Conservation (phyloP, 768 basidiomycete species). For the Dioszegia crocea region DNA sequence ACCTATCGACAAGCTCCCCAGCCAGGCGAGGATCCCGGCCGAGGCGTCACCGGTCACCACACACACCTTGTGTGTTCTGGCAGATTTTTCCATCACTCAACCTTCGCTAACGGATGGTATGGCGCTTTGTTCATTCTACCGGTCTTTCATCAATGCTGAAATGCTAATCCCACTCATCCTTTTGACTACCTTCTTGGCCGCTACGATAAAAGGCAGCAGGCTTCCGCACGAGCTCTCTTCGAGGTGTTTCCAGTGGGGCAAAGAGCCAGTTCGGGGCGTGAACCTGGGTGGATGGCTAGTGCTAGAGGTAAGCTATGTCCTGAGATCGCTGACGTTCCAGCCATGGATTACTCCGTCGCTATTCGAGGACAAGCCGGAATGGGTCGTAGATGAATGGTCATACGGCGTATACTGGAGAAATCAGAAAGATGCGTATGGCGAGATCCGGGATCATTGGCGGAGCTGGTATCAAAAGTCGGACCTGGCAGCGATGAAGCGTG, state of each 20-base stretch:
- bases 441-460: constrained; percentile 33
- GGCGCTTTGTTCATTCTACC: no score
- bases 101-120: neutral
- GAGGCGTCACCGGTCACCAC: no score
- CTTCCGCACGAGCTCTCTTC: neutral
- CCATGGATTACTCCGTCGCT: constrained; percentile 49
- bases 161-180: neutral
- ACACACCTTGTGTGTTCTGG: neutral
- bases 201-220: neutral
- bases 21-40: no score
- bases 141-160: no score
- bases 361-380: constrained; percentile 41
- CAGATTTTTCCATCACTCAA: neutral
- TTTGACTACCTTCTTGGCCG: neutral
- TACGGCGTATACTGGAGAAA: constrained; percentile 38
- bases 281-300: constrained; percentile 49
- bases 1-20: no score
- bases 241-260: constrained; percentile 27
- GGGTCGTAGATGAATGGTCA: constrained; percentile 48
- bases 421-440: constrained; percentile 32
- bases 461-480: constrained; percentile 41
- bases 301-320: neutral
- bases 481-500: constrained; percentile 18
- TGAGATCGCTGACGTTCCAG: constrained; percentile 32
- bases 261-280: constrained; percentile 42